These are phyloP conservation scores for Magnusiomyces fungicola DNA, from an alignment of 1,139 yeast species.

Conservation along the genomic window DNA sequence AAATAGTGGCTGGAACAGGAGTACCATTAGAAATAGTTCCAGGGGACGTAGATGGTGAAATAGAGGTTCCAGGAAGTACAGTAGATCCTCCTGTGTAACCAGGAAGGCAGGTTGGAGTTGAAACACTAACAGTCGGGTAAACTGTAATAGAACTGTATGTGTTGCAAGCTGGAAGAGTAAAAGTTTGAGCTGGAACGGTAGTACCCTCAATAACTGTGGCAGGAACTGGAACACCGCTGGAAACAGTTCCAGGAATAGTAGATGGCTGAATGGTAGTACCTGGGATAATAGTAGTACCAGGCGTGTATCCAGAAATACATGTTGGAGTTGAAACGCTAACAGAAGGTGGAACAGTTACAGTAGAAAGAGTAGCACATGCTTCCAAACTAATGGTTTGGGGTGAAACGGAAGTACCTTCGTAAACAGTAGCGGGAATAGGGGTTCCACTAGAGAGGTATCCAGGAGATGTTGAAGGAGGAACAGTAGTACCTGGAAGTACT, in stretches of 20 bases:
- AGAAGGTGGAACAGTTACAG: background rate
- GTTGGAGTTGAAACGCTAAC: constrained; percentile 6
- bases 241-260: constrained; percentile 4
- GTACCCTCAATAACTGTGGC: constrained; percentile 2
- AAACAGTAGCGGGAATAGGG: constrained; percentile 7
- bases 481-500: constrained; percentile 7
- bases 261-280: constrained; percentile 5
- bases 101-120: constrained; percentile 1
- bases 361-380: constrained; percentile 5
- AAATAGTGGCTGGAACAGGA: background rate
- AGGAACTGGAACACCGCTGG: constrained; percentile 4
- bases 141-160: constrained; percentile 1
- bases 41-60: background rate
- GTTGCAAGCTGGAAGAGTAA: constrained; percentile 5
- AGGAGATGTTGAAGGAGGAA: background rate
- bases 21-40: background rate
- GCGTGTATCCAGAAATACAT: constrained; percentile 3
- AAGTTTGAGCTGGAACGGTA: constrained; percentile 1
- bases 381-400: constrained; percentile 7
- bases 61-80: background rate
- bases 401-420: constrained; percentile 8
- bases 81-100: constrained; percentile 6
- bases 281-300: constrained; percentile 7
- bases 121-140: background rate
- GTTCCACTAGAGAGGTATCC: background rate